Evolutionary conservation across 768 basidiomycete species (phyloP).

Genomic region (Artomyces pyxidatus): DNA sequence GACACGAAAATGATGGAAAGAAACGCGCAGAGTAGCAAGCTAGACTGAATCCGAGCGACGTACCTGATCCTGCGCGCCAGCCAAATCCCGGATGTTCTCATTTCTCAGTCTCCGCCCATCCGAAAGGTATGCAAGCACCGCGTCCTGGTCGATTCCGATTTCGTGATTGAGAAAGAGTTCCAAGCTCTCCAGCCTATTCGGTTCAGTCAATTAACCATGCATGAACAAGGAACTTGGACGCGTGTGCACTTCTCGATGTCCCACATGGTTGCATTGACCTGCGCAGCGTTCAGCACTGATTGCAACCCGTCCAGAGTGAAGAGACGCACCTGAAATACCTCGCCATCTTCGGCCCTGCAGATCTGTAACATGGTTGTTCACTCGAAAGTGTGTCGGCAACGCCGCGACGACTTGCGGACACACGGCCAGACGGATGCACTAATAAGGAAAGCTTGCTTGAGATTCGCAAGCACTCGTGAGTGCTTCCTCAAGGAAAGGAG

Average conservation of each 20-base stretch:
- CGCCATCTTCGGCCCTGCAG: slow-evolving; percentile 35
- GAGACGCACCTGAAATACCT: slow-evolving; percentile 26
- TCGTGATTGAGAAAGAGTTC: slow-evolving; percentile 66
- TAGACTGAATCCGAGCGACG: slow-evolving; percentile 14
- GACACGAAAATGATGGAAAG: too few species aligned
- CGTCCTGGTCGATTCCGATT: slow-evolving; percentile 61
- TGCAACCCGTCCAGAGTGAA: not conserved
- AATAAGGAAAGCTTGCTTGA: not conserved
- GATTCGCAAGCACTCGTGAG: not conserved
- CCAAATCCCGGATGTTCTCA: slow-evolving; percentile 69
- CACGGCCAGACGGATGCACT: not conserved
- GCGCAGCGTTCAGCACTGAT: slow-evolving; percentile 2
- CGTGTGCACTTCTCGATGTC: slow-evolving; percentile 64
- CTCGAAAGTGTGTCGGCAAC: too few species aligned
- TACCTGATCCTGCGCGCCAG: slow-evolving; percentile 70
- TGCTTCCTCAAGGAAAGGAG: not conserved
- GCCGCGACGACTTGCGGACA: too few species aligned
- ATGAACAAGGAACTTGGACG: not conserved
- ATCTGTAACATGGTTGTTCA: slow-evolving; percentile 29
- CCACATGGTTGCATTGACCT: slow-evolving; percentile 58
- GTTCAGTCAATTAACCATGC: slow-evolving; percentile 7
- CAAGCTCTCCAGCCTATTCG: slow-evolving; percentile 50
- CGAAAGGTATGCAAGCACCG: slow-evolving; percentile 68
- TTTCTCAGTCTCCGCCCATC: slow-evolving; percentile 69
- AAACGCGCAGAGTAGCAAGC: too few species aligned